Evolutionary conservation across 768 basidiomycete genomes (phyloP).

Genomic region (Scleroderma bovista): DNA sequence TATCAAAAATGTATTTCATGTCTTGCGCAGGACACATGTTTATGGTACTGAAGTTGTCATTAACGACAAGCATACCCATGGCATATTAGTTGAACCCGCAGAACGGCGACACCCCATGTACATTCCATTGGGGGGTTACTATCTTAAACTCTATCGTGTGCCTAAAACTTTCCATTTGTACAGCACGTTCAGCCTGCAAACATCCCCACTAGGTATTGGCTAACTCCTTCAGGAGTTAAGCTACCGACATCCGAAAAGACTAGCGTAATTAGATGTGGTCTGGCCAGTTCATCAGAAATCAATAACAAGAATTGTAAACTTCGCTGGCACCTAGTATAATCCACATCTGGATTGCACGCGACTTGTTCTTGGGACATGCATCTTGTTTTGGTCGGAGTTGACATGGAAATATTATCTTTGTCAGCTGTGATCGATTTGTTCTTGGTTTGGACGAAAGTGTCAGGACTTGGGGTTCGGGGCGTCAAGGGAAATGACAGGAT

Average conservation of each 20-base stretch:
- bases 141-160: conserved; percentile 34
- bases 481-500: conserved; percentile 65
- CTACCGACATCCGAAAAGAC: conserved; percentile 95
- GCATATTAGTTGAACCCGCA: no score
- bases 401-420: conserved; percentile 1
- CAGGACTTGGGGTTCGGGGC: conserved; percentile 7
- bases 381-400: conserved; percentile 7
- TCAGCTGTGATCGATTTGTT: conserved; percentile 3
- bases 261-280: conserved; percentile 88
- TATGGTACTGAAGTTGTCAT: conserved; percentile 8
- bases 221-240: conserved; percentile 87
- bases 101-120: no score
- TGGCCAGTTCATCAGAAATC: conserved; percentile 30
- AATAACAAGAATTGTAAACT: conserved; percentile 6
- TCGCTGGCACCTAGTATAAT: conserved; percentile 76
- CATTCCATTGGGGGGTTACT: conserved; percentile 21
- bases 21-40: conserved; percentile 17
- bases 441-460: conserved; percentile 2
- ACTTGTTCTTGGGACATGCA: conserved; percentile 79
- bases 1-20: conserved; percentile 6
- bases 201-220: conserved; percentile 93
- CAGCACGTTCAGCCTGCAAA: conserved; percentile 58
- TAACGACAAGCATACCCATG: no score
- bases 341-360: conserved; percentile 79
- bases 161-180: conserved; percentile 3